These are phyloP conservation scores for Sphenostylis stenocarpa DNA, from an alignment of 306 rosid genomes.

Conservation along the genomic window DNA sequence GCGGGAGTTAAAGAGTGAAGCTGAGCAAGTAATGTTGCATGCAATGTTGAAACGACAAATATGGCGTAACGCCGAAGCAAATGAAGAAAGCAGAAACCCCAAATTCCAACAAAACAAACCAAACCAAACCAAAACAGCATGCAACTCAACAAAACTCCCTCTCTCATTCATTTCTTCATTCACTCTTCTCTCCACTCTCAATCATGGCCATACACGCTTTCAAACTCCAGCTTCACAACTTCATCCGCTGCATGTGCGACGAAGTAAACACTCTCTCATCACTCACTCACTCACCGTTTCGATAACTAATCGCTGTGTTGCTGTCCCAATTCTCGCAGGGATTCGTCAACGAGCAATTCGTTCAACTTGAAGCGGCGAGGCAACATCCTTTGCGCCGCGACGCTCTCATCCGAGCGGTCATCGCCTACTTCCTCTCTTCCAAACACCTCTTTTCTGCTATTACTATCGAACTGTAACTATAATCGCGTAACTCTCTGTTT, in stretches of 20 bases:
- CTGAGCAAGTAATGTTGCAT: neutral
- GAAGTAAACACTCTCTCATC: neutral
- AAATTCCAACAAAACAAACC: too few relatives aligned
- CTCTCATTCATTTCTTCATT: neutral
- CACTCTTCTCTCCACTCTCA: neutral
- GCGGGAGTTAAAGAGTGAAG: neutral
- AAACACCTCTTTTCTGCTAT: neutral
- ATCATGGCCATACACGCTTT: neutral
- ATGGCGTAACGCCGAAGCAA: neutral
- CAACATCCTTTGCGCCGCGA: neutral
- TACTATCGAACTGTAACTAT: neutral
- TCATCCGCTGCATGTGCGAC: neutral
- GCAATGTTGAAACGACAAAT: neutral
- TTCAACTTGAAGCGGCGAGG: neutral
- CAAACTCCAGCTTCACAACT: neutral
- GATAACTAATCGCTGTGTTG: neutral
- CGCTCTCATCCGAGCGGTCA: neutral
- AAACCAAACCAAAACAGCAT: neutral
- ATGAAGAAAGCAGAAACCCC: neutral
- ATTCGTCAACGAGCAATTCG: neutral
- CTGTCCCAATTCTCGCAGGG: neutral
- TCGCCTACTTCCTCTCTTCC: neutral
- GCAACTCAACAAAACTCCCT: neutral
- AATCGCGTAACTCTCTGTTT: neutral
- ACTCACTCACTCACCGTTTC: neutral